Conservation (phyloP, 148 eudicot species). For the Polygonum aviculare region DNA sequence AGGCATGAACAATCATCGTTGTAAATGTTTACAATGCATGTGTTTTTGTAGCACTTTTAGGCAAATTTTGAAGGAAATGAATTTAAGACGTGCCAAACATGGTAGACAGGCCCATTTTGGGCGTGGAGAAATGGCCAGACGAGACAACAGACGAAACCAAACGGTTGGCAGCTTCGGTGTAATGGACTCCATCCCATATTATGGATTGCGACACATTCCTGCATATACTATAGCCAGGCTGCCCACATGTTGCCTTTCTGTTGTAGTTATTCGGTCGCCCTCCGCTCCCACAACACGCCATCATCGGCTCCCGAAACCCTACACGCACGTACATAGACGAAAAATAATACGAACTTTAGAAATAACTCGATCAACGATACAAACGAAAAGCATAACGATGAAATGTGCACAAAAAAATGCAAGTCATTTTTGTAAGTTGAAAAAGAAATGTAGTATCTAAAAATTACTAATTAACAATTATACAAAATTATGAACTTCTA, state of each 20-base stretch:
- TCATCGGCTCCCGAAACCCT: constrained; percentile 32
- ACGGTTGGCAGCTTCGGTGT: constrained; percentile 43
- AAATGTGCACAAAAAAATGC: no score
- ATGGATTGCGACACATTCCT: constrained; percentile 28
- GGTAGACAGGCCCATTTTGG: not conserved
- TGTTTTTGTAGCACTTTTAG: not conserved
- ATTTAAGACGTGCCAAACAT: not conserved
- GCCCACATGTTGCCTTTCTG: constrained; percentile 39
- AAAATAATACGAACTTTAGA: no score
- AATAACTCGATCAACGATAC: no score
- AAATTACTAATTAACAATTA: no score
- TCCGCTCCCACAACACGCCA: constrained; percentile 41
- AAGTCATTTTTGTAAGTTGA: no score
- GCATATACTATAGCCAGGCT: constrained; percentile 32
- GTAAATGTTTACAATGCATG: not conserved
- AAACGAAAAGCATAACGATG: no score
- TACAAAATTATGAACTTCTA: no score
- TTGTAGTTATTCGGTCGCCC: constrained; percentile 33
- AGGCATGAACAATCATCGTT: not conserved
- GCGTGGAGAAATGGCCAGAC: constrained; percentile 22
- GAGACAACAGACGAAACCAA: constrained; percentile 18
- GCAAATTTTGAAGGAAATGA: not conserved
- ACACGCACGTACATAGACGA: not conserved
- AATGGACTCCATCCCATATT: constrained; percentile 50
- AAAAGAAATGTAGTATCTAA: no score